Conservation (phyloP, 106 monocot species). For the Gastrodia elata region DNA sequence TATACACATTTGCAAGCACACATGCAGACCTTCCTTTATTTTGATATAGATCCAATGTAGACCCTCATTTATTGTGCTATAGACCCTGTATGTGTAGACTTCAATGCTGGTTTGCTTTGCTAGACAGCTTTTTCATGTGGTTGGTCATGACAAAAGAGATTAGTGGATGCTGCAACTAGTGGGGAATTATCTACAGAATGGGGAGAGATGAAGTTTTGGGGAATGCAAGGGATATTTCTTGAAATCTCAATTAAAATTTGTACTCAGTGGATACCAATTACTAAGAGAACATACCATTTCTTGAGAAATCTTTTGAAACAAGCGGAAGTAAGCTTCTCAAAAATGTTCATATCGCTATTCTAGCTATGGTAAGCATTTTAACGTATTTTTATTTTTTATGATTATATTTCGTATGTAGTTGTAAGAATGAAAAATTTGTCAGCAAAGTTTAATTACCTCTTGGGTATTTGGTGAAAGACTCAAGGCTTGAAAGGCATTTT, state of each 20-base stretch:
- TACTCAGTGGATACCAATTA: not conserved
- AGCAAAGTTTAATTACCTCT: not conserved
- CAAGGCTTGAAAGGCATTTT: not conserved
- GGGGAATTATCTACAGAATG: not conserved
- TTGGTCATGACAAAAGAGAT: not conserved
- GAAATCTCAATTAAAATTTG: not conserved
- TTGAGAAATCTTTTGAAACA: slow-evolving; percentile 1
- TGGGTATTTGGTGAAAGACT: not conserved
- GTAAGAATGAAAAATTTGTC: not conserved
- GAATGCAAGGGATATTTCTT: not conserved
- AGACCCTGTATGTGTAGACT: not conserved
- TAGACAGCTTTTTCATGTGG: not conserved
- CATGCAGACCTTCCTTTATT: not conserved
- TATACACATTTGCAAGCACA: not conserved
- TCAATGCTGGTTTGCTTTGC: not conserved
- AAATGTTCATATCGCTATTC: not conserved
- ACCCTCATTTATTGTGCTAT: not conserved
- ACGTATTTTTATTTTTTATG: not conserved
- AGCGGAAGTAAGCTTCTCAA: not conserved
- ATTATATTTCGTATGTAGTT: not conserved
- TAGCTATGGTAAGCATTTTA: not conserved
- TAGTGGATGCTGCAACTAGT: not conserved
- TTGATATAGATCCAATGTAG: not conserved
- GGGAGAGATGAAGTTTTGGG: not conserved
- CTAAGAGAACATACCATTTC: not conserved